Conservation (phyloP, 768 basidiomycete species). For the Tulasnella sp. region DNA sequence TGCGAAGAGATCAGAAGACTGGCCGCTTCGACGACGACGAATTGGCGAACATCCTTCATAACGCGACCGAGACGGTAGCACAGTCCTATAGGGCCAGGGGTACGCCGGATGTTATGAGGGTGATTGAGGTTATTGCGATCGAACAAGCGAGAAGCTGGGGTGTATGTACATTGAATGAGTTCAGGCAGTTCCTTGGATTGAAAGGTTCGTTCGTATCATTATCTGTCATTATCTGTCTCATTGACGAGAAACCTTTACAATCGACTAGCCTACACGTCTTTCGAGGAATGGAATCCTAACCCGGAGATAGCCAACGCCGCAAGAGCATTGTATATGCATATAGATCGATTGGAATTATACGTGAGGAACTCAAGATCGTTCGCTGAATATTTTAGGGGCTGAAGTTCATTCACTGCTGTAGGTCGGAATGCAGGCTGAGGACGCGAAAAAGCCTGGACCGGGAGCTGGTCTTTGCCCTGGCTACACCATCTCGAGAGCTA, state of each 20-base stretch:
- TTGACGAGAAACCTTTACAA: too few relatives aligned
- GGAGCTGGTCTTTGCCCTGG: slow-evolving; percentile 75
- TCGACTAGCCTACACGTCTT: slow-evolving; percentile 19
- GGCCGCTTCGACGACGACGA: slow-evolving; percentile 55
- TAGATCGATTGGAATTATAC: slow-evolving; percentile 72
- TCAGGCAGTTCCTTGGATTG: slow-evolving; percentile 36
- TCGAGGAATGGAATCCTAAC: slow-evolving; percentile 32
- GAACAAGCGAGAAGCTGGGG: slow-evolving; percentile 58
- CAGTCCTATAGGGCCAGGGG: slow-evolving; percentile 60
- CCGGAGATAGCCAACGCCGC: slow-evolving; percentile 36
- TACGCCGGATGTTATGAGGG: slow-evolving; percentile 48
- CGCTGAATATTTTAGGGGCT: neutral
- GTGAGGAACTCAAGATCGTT: slow-evolving; percentile 32
- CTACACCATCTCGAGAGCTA: slow-evolving; percentile 77
- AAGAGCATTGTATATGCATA: slow-evolving; percentile 52
- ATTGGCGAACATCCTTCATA: slow-evolving; percentile 50
- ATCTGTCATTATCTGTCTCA: too few relatives aligned
- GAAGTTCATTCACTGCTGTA: slow-evolving; percentile 18
- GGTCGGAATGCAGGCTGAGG: slow-evolving; percentile 63
- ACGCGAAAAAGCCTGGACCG: slow-evolving; percentile 49
- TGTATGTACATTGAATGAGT: slow-evolving; percentile 41
- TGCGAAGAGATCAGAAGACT: slow-evolving; percentile 45
- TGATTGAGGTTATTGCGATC: slow-evolving; percentile 62
- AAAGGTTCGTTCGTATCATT: slow-evolving; percentile 19
- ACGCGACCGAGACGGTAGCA: slow-evolving; percentile 49